Conservation (phyloP, 108 stramenopile genomes). For the Schizochytrium sp. region DNA sequence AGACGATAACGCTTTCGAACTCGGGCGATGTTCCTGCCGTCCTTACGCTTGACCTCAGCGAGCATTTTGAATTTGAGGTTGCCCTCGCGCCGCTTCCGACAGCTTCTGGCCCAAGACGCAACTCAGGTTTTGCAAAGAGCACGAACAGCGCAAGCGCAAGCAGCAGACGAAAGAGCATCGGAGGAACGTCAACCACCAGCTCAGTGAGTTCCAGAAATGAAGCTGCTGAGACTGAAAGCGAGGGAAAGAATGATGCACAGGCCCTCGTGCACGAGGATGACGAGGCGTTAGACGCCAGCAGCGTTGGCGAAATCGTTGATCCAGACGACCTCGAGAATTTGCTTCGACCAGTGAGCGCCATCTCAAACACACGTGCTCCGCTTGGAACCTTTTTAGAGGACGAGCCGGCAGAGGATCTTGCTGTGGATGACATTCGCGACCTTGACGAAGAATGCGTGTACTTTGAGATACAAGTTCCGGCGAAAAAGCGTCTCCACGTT, state of each 20-base stretch:
- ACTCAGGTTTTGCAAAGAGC: background rate
- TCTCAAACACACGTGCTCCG: background rate
- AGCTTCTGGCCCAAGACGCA: too few relatives aligned
- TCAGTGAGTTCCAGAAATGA: background rate
- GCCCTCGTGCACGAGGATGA: background rate
- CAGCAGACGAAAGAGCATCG: too few relatives aligned
- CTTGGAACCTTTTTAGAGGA: background rate
- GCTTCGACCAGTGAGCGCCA: background rate
- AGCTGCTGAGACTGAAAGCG: background rate
- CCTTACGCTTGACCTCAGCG: constrained; percentile 36
- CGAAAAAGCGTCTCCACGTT: constrained; percentile 20
- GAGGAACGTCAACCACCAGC: too few relatives aligned
- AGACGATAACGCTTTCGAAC: constrained; percentile 28
- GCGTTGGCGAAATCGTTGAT: background rate
- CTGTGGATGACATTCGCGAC: background rate
- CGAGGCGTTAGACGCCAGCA: background rate
- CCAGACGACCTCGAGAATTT: background rate
- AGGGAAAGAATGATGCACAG: background rate
- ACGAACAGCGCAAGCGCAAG: background rate
- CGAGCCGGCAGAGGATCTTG: background rate
- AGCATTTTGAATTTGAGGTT: constrained; percentile 35
- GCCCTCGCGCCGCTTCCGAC: background rate
- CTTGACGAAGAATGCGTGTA: background rate
- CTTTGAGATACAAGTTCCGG: constrained; percentile 23
- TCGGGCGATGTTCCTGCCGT: constrained; percentile 33